These are phyloP conservation scores for Plasmodium adleri DNA, from an alignment of 169 alveolate genomes.

Conservation along the genomic window DNA sequence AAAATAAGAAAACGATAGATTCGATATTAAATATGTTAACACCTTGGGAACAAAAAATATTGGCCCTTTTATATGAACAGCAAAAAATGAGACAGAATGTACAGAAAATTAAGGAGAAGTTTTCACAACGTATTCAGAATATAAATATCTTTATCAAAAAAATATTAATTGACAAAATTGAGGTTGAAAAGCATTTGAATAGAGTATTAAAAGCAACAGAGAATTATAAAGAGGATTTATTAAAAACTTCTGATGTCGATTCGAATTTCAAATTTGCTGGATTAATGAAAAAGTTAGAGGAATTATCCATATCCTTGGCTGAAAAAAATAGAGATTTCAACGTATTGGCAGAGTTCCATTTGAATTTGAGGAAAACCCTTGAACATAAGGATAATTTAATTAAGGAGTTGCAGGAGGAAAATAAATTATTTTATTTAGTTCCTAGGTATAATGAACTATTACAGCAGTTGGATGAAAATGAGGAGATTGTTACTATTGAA, in stretches of 20 bases:
- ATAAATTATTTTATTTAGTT: conserved; percentile 74
- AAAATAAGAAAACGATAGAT: conserved; percentile 76
- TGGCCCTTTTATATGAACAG: conserved; percentile 86
- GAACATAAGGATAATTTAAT: conserved; percentile 54
- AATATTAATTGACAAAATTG: conserved; percentile 83
- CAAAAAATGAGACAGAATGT: conserved; percentile 84
- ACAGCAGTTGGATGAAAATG: conserved; percentile 44
- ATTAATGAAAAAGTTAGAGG: conserved; percentile 83
- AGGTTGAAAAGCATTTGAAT: conserved; percentile 83
- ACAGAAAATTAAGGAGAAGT: conserved; percentile 80
- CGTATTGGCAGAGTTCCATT: conserved; percentile 80
- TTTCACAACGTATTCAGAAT: conserved; percentile 77
- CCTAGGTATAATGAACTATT: conserved; percentile 76
- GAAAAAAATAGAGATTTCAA: conserved; percentile 80
- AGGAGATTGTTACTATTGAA: not conserved
- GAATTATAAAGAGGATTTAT: conserved; percentile 75
- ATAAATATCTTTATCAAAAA: conserved; percentile 79
- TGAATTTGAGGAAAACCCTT: conserved; percentile 43
- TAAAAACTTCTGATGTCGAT: conserved; percentile 80
- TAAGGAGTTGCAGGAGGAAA: conserved; percentile 77
- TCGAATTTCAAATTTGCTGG: conserved; percentile 83
- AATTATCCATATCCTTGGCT: conserved; percentile 80
- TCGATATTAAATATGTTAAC: conserved; percentile 80
- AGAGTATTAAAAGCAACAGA: conserved; percentile 80
- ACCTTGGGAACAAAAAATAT: conserved; percentile 87